phyloP scores from a whole-genome alignment of 257 asterid genomes.

The Solanum peruvianum region DNA sequence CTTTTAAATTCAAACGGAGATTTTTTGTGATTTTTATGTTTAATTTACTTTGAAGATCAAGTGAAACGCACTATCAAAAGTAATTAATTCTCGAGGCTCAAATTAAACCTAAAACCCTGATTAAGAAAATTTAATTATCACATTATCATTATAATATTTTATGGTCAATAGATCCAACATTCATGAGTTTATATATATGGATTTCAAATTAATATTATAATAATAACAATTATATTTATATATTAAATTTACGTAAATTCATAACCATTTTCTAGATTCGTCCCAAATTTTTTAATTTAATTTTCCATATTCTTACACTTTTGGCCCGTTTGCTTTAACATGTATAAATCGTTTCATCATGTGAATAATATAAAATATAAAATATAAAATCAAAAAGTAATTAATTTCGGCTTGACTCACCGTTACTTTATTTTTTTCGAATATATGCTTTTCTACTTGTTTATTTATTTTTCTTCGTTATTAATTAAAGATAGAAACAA shows the following conservation, averaged over 20 bases:
- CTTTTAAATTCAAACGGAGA: too few relatives aligned
- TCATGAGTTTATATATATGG: background rate
- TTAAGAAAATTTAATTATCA: background rate
- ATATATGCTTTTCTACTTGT: too few relatives aligned
- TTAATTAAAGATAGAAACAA: background rate
- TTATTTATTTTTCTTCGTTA: background rate
- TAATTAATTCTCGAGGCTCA: background rate
- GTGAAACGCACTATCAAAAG: fast-evolving
- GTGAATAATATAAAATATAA: background rate
- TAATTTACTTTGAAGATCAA: background rate
- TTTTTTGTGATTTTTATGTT: background rate
- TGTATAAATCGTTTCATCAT: background rate
- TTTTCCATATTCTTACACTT: background rate
- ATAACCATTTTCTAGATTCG: background rate
- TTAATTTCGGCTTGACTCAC: background rate
- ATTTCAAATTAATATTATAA: background rate
- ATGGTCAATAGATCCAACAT: background rate
- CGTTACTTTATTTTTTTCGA: too few relatives aligned
- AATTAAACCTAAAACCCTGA: fast-evolving
- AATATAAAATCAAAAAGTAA: background rate
- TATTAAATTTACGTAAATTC: background rate
- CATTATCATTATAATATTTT: background rate
- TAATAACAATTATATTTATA: background rate
- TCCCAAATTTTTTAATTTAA: background rate
- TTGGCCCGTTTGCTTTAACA: background rate